These are phyloP conservation scores for Phialocephala subalpina DNA, from an alignment of 2,329 filamentous ascomycete species.

Conservation along the genomic window DNA sequence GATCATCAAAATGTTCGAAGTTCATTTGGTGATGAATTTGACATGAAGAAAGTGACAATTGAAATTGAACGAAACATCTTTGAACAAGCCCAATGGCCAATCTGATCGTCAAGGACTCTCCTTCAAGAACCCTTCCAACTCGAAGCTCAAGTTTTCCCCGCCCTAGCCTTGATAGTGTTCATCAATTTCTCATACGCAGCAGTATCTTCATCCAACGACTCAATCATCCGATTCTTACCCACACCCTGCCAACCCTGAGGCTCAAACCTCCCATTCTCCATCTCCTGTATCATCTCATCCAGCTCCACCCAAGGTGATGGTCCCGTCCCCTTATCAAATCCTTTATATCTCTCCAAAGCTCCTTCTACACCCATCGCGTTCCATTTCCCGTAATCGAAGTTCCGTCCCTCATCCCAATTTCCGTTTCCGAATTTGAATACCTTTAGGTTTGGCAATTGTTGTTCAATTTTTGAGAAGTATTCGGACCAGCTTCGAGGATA, in stretches of 20 bases:
- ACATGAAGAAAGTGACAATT: too few relatives aligned
- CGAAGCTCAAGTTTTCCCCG: neutral
- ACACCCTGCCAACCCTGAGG: neutral
- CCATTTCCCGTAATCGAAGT: neutral
- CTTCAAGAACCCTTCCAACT: neutral
- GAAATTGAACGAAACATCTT: too few relatives aligned
- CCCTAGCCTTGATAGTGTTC: neutral
- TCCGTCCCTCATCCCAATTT: neutral
- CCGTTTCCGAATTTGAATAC: neutral
- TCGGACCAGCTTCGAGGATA: neutral
- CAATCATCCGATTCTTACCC: neutral
- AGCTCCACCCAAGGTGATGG: neutral
- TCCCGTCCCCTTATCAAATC: neutral
- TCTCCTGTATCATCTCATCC: neutral
- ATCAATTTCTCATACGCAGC: slow-evolving; percentile 7
- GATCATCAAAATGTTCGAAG: too few relatives aligned
- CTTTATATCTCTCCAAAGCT: neutral
- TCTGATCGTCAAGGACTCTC: too few relatives aligned
- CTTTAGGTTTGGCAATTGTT: neutral
- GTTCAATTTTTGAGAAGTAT: neutral
- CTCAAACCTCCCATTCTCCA: neutral
- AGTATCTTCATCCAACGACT: neutral
- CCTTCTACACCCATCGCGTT: neutral
- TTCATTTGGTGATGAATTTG: too few relatives aligned
- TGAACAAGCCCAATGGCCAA: too few relatives aligned